Base-by-base conservation (phyloP, 140 eudicot species). In the Bidens hawaiensis region DNA sequence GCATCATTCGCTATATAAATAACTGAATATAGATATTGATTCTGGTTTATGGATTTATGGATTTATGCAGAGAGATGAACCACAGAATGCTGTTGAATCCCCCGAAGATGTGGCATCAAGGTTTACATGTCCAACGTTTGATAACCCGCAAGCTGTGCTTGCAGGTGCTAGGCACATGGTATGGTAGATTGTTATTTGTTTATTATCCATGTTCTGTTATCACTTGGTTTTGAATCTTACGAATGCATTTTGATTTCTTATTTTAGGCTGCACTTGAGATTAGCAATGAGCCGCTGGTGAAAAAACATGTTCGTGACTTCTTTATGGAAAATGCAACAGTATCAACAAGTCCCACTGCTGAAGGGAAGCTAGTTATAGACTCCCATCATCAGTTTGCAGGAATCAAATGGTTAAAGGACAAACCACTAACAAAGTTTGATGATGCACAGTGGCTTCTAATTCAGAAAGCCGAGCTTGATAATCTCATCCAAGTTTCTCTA, bases 101-200 rank as follows among this genome's bases (percentile, higher is more conserved):
- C 96, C 96, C 3, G 87, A 82, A 11, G 94, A 82, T 51, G 77
- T 75, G 65, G 96, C 94, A 63, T 78, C 81, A 25, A 82, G 66
- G 63, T 84, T 81, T 61, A 79, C 87, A 11, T 77, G 96, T 62
- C 71, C 64, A 2, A 53, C 50, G 76, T 84, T 88, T 80, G 85
- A 75, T 25, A 79, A 80, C 26, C 87, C 96, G 34, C 81, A 88
- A 77, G 81, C 85, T 17, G 96, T 84, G 59, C 75, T 88, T 12
- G 80, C 52, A 82, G 96, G 94, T 40, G 96, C 96, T 40, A 84
- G 94, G 67, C 94, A 84, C 87, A 88, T 88, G 96, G 95, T 87
- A 81, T 65, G 85, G 42, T 36, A 47, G 66, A n/a, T n/a, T n/a
- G n/a, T n/a, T n/a, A n/a, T n/a, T 14, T 51, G 34, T 51, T 51